Evolutionary conservation across 768 basidiomycete species (phyloP).

Genomic region (Panaeolus cyanescens): DNA sequence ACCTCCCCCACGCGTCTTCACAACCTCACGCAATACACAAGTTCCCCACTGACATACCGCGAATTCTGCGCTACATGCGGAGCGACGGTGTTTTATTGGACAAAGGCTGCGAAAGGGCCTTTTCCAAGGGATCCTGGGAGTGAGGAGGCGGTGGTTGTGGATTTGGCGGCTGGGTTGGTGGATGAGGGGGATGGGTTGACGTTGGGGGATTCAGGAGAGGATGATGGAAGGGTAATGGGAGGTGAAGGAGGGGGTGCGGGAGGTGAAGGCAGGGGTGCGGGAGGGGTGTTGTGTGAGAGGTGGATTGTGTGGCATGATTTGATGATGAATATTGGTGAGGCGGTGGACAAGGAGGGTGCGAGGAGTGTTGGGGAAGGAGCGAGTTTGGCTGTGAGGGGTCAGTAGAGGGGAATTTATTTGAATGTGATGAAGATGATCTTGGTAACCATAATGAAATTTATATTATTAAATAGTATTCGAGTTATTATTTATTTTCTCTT

Average conservation of each 20-base stretch:
- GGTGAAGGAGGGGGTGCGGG: no score
- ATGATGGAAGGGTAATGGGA: no score
- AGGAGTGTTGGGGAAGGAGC: constrained; percentile 8
- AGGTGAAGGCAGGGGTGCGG: no score
- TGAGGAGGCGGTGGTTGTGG: constrained; percentile 10
- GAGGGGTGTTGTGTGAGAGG: constrained; percentile 17
- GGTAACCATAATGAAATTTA: no score
- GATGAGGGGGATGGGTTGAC: constrained; percentile 18
- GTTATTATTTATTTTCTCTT: no score
- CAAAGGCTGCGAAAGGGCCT: constrained; percentile 1
- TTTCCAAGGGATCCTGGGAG: constrained; percentile 3
- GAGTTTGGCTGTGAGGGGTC: not conserved
- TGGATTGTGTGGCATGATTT: constrained; percentile 19
- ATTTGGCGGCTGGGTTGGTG: constrained; percentile 14
- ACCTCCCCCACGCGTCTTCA: constrained; percentile 11
- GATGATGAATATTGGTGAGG: constrained; percentile 16
- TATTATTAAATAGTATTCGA: no score
- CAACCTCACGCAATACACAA: constrained; percentile 24
- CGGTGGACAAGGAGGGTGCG: constrained; percentile 14
- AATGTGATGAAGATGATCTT: no score
- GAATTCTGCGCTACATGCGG: constrained; percentile 33
- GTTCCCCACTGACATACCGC: constrained; percentile 21
- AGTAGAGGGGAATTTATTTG: no score
- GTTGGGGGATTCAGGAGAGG: no score
- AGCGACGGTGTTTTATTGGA: constrained; percentile 31